Base-by-base conservation (phyloP, 2,329 filamentous ascomycete genomes). In the Hymenoscyphus occultus region DNA sequence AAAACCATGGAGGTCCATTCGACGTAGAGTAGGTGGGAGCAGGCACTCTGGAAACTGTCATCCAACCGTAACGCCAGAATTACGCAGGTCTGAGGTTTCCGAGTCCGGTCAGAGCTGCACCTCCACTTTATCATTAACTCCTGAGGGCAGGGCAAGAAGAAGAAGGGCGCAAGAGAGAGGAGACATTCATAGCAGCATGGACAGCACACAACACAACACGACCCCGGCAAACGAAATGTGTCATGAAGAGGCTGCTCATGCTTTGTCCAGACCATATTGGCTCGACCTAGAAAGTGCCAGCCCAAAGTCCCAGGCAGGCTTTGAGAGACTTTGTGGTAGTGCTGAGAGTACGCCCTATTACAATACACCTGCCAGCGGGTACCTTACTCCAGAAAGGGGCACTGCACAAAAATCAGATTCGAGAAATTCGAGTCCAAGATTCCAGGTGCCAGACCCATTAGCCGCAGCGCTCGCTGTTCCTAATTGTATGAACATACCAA, bases 111-210 rank as follows among this genome's bases (percentile, higher is more conserved):
- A 39, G 35, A 68, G 67, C 60, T 59, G 54, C 39, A 61, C 56
- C n/a, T 66, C 61, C 19, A 68, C 61, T 63, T 64, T 64, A 13
- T 31, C 54, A 32, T 40, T 69, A 16, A 71, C 65, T 31, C 67
- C 39, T n/a, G 69, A 73, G 59, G 71, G 60, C 16, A 72, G 64
- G 61, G 39, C 60, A 13, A 66, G 73, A 39, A 67, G 73, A 32
- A 67, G 66, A 19, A 67, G 65, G 64, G 73, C 72, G 22, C 72
- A 69, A 54, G 70, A 72, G 56, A 65, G 73, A 19, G 71, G 71
- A 10, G 71, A 74, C 5, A 75, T 75, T 10, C 63, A 73, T 58
- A 74, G 70, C 35, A 70, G 68, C 16, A 39, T 56, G 16, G 67
- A 72, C 22, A 68, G 67, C 42, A 65, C 45, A 19, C 65, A 63